Evolutionary conservation across 768 basidiomycete genomes (phyloP).

Genomic region (Amanita muscaria): DNA sequence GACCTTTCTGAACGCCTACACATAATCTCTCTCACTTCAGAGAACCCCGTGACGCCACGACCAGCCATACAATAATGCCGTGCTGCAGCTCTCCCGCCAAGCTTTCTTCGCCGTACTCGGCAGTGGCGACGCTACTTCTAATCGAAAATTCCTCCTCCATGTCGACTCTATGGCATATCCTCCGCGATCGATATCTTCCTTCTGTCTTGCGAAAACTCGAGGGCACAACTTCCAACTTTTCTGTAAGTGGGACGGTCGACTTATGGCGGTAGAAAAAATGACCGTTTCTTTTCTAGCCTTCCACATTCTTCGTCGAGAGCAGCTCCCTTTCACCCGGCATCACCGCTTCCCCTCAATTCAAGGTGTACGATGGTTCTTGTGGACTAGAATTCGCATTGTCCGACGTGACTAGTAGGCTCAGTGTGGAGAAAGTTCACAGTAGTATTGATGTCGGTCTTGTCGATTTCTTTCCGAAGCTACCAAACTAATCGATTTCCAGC

Average conservation of each 20-base stretch:
- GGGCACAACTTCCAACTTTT: slow-evolving; percentile 26
- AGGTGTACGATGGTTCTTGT: slow-evolving; percentile 27
- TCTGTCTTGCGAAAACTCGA: slow-evolving; percentile 34
- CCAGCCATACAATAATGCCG: slow-evolving; percentile 14
- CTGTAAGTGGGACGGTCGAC: slow-evolving; percentile 26
- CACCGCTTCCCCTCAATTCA: slow-evolving; percentile 31
- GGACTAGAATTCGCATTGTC: slow-evolving; percentile 33
- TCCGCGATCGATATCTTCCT: slow-evolving; percentile 37
- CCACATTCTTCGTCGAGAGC: slow-evolving; percentile 23
- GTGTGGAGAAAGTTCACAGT: slow-evolving; percentile 31
- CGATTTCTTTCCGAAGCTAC: not conserved
- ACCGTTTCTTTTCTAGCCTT: not conserved
- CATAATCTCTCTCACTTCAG: slow-evolving; percentile 3
- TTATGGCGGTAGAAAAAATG: not conserved
- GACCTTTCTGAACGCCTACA: slow-evolving; percentile 4
- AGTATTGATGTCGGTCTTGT: slow-evolving; percentile 35
- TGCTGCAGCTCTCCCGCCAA: slow-evolving; percentile 15
- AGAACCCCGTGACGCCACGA: slow-evolving; percentile 7
- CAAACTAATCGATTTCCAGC: slow-evolving; percentile 15
- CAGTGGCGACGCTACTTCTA: slow-evolving; percentile 36
- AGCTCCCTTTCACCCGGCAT: slow-evolving; percentile 26
- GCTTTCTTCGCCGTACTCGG: slow-evolving; percentile 21
- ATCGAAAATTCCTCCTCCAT: slow-evolving; percentile 48
- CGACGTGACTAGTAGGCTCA: slow-evolving; percentile 35
- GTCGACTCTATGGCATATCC: slow-evolving; percentile 37